Conservation (phyloP, 208 protist genomes). For the Kentomonas sorsogonicus region DNA sequence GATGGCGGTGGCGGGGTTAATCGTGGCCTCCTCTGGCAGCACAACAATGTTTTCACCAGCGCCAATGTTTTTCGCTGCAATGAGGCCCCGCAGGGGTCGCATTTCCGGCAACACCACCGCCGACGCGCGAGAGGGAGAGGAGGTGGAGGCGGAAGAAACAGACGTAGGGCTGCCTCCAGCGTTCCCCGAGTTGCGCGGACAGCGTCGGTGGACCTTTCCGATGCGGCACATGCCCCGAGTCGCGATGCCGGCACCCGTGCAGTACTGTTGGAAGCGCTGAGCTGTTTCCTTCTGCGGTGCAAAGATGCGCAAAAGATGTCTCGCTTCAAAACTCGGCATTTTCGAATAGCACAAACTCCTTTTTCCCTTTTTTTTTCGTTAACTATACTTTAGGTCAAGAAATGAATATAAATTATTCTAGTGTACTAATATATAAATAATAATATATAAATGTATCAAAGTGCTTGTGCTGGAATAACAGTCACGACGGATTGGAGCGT, state of each 20-base stretch:
- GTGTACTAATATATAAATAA: too few relatives aligned
- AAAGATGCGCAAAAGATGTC: constrained; percentile 56
- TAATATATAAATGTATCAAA: too few relatives aligned
- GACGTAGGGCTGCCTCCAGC: not conserved
- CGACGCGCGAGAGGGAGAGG: too few relatives aligned
- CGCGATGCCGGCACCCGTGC: constrained; percentile 42
- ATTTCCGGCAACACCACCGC: too few relatives aligned
- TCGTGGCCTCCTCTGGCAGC: constrained; percentile 52
- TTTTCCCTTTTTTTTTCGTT: not conserved
- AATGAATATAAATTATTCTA: not conserved
- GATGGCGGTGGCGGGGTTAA: constrained; percentile 48
- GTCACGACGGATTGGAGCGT: too few relatives aligned
- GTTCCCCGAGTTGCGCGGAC: not conserved
- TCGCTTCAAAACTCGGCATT: constrained; percentile 61
- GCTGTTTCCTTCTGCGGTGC: constrained; percentile 36
- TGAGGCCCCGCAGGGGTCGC: constrained; percentile 66
- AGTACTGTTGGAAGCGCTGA: constrained; percentile 57
- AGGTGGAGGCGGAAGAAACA: too few relatives aligned
- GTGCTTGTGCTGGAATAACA: too few relatives aligned
- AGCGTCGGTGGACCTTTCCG: constrained; percentile 32
- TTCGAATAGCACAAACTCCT: not conserved
- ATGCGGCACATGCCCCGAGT: constrained; percentile 61
- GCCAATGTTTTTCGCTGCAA: constrained; percentile 67
- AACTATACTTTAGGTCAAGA: not conserved
- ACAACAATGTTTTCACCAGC: constrained; percentile 75